These are phyloP conservation scores for Penstemon barbatus DNA, from an alignment of 257 asterid species.

Conservation along the genomic window DNA sequence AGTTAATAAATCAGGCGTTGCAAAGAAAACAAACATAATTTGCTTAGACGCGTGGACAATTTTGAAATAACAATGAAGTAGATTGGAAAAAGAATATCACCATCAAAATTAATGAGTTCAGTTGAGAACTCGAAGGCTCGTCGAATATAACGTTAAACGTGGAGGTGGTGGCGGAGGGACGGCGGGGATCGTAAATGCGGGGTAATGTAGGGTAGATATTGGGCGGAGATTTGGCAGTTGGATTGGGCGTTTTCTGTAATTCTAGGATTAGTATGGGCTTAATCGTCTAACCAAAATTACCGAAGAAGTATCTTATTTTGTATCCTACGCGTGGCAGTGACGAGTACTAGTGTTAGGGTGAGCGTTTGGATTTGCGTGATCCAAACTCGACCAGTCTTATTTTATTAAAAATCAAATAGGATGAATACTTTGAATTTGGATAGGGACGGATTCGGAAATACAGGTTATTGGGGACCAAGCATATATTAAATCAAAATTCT, in stretches of 20 bases:
- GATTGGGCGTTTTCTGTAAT: slow-evolving; percentile 32
- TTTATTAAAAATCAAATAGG: too few relatives aligned
- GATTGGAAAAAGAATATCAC: slow-evolving; percentile 17
- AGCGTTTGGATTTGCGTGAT: too few relatives aligned
- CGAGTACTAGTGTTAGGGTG: too few relatives aligned
- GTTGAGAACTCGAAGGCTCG: slow-evolving; percentile 10
- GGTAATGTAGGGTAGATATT: slow-evolving; percentile 45
- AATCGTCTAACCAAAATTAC: background rate
- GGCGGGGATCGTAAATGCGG: slow-evolving; percentile 27
- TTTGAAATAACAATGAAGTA: background rate
- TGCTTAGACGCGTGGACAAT: background rate
- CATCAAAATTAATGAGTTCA: slow-evolving; percentile 11
- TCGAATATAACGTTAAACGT: slow-evolving; percentile 19
- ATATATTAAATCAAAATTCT: too few relatives aligned
- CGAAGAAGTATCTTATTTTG: too few relatives aligned
- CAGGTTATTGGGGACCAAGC: too few relatives aligned
- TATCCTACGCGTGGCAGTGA: too few relatives aligned
- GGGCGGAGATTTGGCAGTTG: slow-evolving; percentile 29
- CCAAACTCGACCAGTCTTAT: too few relatives aligned
- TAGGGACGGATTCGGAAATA: too few relatives aligned
- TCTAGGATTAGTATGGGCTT: slow-evolving; percentile 43
- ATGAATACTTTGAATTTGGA: too few relatives aligned
- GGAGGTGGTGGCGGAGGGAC: slow-evolving; percentile 21
- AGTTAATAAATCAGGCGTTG: background rate
- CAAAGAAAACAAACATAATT: background rate